Conservation (phyloP, 1,284 basidiomycete species). For the Cryptococcus deneoformans region DNA sequence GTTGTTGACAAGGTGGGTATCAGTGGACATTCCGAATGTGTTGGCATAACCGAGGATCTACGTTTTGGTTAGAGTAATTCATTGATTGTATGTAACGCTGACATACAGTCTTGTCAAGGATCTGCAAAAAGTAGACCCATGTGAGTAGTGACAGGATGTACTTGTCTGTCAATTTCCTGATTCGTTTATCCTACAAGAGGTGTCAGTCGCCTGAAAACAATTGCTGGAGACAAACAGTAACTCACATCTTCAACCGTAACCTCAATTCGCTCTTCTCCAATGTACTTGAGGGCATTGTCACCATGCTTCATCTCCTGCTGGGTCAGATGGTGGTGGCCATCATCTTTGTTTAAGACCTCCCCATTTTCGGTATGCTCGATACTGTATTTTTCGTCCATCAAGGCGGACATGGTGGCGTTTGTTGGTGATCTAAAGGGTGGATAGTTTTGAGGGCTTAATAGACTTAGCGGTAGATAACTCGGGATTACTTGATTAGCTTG, state of each 20-base stretch:
- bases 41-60: conserved; percentile 37
- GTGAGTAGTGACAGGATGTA: conserved; percentile 32
- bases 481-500: no score
- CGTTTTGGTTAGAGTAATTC: background rate
- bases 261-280: conserved; percentile 26
- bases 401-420: conserved; percentile 6
- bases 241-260: conserved; percentile 32
- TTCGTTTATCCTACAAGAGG: conserved; percentile 16
- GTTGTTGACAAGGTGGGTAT: conserved; percentile 27
- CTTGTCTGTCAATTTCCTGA: conserved; percentile 32
- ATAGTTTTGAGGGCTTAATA: background rate
- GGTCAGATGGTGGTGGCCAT: conserved; percentile 7
- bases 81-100: conserved; percentile 1
- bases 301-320: conserved; percentile 16
- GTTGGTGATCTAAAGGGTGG: background rate
- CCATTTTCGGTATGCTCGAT: conserved; percentile 19
- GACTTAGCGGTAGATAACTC: no score
- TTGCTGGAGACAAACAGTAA: background rate
- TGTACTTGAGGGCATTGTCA: conserved; percentile 24
- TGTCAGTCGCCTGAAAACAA: background rate
- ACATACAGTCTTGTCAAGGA: conserved; percentile 40
- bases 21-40: conserved; percentile 35
- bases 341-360: conserved; percentile 3
- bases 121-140: conserved; percentile 45
- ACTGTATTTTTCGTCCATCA: conserved; percentile 16